phyloP scores from a whole-genome alignment of 495 filamentous ascomycete species.

The Ascodesmis nigricans region DNA sequence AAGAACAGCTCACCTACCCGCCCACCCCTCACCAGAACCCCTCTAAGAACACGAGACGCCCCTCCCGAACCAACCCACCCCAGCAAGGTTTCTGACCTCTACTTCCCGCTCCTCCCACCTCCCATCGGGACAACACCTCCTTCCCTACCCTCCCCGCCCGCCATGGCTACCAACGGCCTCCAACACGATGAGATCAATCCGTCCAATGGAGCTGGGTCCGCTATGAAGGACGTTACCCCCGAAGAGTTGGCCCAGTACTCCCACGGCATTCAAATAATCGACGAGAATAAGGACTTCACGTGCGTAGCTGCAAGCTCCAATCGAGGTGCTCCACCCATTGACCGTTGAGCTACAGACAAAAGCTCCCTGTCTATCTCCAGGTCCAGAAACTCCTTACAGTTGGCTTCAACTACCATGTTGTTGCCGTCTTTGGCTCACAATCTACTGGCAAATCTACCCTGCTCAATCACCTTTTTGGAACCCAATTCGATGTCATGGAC shows the following conservation, averaged over 20 bases:
- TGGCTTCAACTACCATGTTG: constrained; percentile 97
- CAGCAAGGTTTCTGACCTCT: too few species aligned
- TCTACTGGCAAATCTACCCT: constrained; percentile 96
- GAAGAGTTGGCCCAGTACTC: constrained; percentile 41
- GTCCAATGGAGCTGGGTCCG: constrained; percentile 22
- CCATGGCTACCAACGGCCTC: constrained; percentile 1
- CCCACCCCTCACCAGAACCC: too few species aligned
- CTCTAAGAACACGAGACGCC: too few species aligned
- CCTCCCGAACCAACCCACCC: too few species aligned
- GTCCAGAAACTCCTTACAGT: constrained; percentile 57
- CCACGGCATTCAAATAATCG: constrained; percentile 90
- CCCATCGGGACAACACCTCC: too few species aligned
- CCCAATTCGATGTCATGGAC: constrained; percentile 89
- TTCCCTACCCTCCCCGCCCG: too few species aligned
- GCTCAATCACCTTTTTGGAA: constrained; percentile 88
- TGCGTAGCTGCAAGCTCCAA: constrained; percentile 26
- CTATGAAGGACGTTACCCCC: constrained; percentile 11
- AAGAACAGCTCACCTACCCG: too few species aligned
- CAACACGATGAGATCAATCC: constrained; percentile 10
- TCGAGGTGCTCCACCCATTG: constrained; percentile 5
- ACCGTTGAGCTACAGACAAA: constrained; percentile 46
- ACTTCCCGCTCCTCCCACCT: too few species aligned
- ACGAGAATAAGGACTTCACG: constrained; percentile 94
- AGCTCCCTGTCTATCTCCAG: constrained; percentile 59
- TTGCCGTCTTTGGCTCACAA: constrained; percentile 95